Conservation (phyloP, 1,284 basidiomycete genomes). For the Retiboletus flavoniger region DNA sequence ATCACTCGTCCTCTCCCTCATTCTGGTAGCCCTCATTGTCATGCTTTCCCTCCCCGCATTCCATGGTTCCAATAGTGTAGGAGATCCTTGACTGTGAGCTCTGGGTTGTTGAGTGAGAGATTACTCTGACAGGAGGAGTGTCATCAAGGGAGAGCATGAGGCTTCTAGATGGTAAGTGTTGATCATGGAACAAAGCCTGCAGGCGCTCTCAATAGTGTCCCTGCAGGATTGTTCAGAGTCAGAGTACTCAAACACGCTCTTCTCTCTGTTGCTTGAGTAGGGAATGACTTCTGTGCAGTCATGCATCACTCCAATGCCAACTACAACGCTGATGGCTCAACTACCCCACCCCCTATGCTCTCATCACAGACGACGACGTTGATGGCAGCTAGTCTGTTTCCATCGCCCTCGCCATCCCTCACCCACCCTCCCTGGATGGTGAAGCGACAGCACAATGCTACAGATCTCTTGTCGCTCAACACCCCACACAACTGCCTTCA, state of each 20-base stretch:
- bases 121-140: constrained; percentile 76
- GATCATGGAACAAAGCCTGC: constrained; percentile 78
- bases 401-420: too few species aligned
- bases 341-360: too few species aligned
- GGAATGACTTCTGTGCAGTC: too few species aligned
- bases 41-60: constrained; percentile 77
- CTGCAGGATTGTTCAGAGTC: constrained; percentile 20
- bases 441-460: too few species aligned
- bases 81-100: constrained; percentile 79
- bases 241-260: constrained; percentile 22
- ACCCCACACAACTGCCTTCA: too few species aligned
- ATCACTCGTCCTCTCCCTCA: constrained; percentile 76
- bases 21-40: constrained; percentile 77
- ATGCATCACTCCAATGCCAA: too few species aligned
- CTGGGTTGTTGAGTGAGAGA: constrained; percentile 78
- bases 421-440: too few species aligned
- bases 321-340: too few species aligned
- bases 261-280: too few species aligned
- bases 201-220: constrained; percentile 13
- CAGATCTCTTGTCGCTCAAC: too few species aligned
- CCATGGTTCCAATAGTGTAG: constrained; percentile 39
- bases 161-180: constrained; percentile 78
- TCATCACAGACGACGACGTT: too few species aligned
- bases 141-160: constrained; percentile 80
- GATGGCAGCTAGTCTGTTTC: too few species aligned